These are phyloP conservation scores for Phytophthora foliorum DNA, from an alignment of 352 stramenopile genomes.

Conservation along the genomic window DNA sequence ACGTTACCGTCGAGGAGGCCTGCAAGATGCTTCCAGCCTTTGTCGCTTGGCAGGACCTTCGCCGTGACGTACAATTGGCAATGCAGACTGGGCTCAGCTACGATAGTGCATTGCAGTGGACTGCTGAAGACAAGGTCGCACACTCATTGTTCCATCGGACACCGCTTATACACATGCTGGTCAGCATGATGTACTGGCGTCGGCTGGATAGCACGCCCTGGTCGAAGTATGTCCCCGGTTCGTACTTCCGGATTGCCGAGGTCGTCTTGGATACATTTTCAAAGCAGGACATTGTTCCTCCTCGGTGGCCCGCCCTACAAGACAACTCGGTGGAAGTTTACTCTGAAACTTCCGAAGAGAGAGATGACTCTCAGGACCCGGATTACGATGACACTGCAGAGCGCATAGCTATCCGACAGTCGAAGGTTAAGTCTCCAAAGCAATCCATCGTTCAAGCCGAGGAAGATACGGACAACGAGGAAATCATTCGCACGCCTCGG, in stretches of 20 bases:
- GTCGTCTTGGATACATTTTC: background rate
- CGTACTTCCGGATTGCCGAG: background rate
- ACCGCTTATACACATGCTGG: background rate
- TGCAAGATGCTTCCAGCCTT: background rate
- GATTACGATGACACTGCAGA: too few relatives aligned
- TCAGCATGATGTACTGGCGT: background rate
- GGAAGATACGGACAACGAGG: too few relatives aligned
- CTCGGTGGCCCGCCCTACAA: background rate
- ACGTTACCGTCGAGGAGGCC: background rate
- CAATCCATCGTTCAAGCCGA: too few relatives aligned
- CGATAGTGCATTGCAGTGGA: background rate
- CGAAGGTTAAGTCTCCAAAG: too few relatives aligned
- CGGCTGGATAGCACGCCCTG: background rate
- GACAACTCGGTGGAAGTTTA: background rate
- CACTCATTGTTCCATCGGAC: background rate
- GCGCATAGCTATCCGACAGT: too few relatives aligned
- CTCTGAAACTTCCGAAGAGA: background rate
- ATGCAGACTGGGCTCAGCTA: background rate
- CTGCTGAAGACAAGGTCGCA: background rate
- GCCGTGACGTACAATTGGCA: background rate
- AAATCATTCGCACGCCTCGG: too few relatives aligned
- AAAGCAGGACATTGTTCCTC: background rate
- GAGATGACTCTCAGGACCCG: too few relatives aligned
- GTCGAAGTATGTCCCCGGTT: background rate
- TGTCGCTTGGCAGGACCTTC: background rate